Percentiles rank a stretch among this genome's conserved stretches.
phyloP scores from a whole-genome alignment of 2,329 filamentous ascomycete genomes.

The Colletotrichum trifolii region DNA sequence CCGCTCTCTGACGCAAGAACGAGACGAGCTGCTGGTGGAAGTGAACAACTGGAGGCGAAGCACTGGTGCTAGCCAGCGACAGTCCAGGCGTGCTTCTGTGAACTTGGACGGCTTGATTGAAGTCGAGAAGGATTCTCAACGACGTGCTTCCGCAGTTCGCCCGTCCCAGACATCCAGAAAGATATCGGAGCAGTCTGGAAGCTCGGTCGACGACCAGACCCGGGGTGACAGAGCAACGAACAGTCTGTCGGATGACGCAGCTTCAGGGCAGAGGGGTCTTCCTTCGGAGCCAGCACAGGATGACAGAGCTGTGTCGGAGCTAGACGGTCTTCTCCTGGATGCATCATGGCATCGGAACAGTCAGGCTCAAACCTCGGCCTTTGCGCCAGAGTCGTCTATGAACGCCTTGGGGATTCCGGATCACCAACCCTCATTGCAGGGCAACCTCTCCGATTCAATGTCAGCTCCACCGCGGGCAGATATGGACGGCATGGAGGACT shows the following conservation, averaged over 20 bases:
- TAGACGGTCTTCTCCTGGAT: conserved; percentile 14
- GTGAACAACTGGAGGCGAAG: conserved; percentile 41
- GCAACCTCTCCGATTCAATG: not conserved
- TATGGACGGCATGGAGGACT: not conserved
- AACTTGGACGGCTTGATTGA: conserved; percentile 19
- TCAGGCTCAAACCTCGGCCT: not conserved
- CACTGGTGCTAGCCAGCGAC: conserved; percentile 16
- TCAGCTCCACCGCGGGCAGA: not conserved
- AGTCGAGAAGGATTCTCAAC: conserved; percentile 21
- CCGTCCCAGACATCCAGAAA: not conserved
- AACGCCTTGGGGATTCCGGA: not conserved
- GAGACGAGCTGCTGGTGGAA: conserved; percentile 44
- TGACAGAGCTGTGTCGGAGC: conserved; percentile 1
- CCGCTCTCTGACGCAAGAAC: conserved; percentile 40
- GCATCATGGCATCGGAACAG: conserved; percentile 9
- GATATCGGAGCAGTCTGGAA: not conserved
- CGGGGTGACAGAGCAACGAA: not conserved
- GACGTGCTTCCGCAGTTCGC: not conserved
- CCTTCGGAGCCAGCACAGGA: conserved; percentile 8
- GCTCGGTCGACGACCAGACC: not conserved
- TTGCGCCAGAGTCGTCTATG: not conserved
- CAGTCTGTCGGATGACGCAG: not conserved
- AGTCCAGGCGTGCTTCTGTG: not conserved
- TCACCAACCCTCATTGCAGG: not conserved
- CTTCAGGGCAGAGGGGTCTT: not conserved